A percentile compares a stretch with the other conserved stretches of the same genome.
Evolutionary conservation across 768 basidiomycete species (phyloP).

Genomic region (Holtermannia corniformis): DNA sequence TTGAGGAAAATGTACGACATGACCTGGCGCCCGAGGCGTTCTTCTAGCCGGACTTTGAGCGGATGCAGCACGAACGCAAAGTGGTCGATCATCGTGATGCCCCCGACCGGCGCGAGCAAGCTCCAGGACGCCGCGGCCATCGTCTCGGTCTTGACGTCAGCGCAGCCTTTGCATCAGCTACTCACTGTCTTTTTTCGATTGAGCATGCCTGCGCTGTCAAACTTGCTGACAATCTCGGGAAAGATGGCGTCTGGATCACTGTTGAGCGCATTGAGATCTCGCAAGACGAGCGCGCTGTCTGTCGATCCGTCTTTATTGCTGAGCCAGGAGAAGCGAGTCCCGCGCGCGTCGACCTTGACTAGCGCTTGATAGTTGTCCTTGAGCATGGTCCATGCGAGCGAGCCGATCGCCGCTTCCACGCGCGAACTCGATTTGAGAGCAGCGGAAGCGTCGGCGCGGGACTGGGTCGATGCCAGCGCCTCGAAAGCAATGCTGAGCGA

Average conservation of each 20-base stretch:
- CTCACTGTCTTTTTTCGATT: conserved; percentile 7
- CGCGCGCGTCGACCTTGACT: conserved; percentile 73
- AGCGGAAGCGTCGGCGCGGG: conserved; percentile 62
- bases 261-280: conserved; percentile 76
- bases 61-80: conserved; percentile 78
- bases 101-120: conserved; percentile 79
- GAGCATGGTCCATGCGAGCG: conserved; percentile 88
- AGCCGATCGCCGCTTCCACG: conserved; percentile 68
- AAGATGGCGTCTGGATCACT: conserved; percentile 70
- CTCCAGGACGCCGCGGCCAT: conserved; percentile 73
- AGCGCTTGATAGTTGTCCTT: conserved; percentile 58
- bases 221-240: conserved; percentile 70
- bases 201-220: conserved; percentile 1
- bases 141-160: conserved; percentile 44
- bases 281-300: conserved; percentile 62
- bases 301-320: conserved; percentile 81
- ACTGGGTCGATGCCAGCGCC: conserved; percentile 58
- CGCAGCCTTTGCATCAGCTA: background rate
- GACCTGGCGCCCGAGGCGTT: conserved; percentile 65
- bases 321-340: conserved; percentile 71
- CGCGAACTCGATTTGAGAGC: conserved; percentile 64
- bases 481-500: conserved; percentile 78
- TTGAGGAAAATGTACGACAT: conserved; percentile 76
- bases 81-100: conserved; percentile 76
- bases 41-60: conserved; percentile 75